A percentile compares a stretch with the other conserved stretches of the same genome.
phyloP scores from a whole-genome alignment of 805 yeast species.

The Candida krabiensis region DNA sequence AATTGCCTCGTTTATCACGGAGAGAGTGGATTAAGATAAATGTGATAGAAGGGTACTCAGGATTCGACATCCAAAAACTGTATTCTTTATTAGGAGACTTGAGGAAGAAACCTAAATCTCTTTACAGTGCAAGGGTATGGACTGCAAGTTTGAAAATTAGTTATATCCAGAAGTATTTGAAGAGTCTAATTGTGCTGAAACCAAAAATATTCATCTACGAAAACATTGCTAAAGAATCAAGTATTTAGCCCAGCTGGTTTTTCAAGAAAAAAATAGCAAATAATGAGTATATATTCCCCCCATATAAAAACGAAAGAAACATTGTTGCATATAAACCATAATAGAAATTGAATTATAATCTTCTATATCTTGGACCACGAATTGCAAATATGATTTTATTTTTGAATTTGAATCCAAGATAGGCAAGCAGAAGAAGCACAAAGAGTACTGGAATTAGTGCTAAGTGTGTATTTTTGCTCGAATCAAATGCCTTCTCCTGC shows the following conservation, averaged over 20 bases:
- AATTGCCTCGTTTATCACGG: constrained; percentile 27
- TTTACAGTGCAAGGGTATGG: too few species aligned
- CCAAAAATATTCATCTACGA: constrained; percentile 24
- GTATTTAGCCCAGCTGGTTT: too few species aligned
- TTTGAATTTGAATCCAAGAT: constrained; percentile 18
- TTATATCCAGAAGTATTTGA: constrained; percentile 8
- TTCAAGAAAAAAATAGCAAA: too few species aligned
- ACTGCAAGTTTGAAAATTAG: constrained; percentile 13
- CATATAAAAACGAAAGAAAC: too few species aligned
- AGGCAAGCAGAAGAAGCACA: constrained; percentile 9
- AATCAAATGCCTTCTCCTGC: constrained; percentile 6
- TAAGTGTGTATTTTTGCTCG: constrained; percentile 11
- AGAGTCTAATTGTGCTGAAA: constrained; percentile 4
- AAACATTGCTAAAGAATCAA: constrained; percentile 4
- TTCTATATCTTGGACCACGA: constrained; percentile 33
- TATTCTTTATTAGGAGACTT: not conserved
- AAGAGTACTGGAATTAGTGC: constrained; percentile 17
- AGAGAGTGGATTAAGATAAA: constrained; percentile 46
- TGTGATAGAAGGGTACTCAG: constrained; percentile 39
- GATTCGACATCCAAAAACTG: constrained; percentile 32
- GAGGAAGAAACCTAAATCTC: too few species aligned
- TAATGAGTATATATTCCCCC: too few species aligned
- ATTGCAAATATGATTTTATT: constrained; percentile 21
- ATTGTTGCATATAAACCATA: too few species aligned
- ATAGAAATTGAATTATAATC: constrained; percentile 18